Evolutionary conservation across 371 early-diverging fungal species (phyloP).

Genomic region (Syncephalastrum monosporum): DNA sequence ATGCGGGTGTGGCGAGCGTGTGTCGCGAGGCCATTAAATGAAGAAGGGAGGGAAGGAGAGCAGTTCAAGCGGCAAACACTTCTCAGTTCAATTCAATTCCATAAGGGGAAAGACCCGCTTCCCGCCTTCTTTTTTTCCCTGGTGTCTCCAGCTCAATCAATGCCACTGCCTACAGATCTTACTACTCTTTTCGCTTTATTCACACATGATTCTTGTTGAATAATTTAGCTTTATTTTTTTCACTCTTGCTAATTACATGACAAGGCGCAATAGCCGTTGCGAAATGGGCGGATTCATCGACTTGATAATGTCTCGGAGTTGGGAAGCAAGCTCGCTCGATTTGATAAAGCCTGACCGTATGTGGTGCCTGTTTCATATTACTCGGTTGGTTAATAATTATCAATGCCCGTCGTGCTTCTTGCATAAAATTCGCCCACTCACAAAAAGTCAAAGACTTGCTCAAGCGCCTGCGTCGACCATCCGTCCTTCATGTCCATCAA

Average conservation of each 20-base stretch:
- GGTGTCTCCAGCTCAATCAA: not conserved
- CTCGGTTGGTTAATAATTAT: no score
- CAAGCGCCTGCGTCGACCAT: constrained; percentile 51
- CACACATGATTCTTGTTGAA: no score
- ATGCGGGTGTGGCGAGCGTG: constrained; percentile 23
- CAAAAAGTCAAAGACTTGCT: constrained; percentile 58
- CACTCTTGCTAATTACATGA: constrained; percentile 17
- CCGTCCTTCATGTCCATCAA: constrained; percentile 50
- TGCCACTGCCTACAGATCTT: no score
- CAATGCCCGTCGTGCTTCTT: not conserved
- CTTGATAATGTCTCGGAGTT: constrained; percentile 43
- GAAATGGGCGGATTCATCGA: constrained; percentile 47
- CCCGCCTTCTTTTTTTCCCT: not conserved
- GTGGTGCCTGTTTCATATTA: constrained; percentile 26
- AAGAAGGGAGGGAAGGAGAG: constrained; percentile 10
- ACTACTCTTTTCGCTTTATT: no score
- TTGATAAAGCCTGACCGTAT: constrained; percentile 47
- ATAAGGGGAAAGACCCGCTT: not conserved
- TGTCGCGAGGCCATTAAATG: constrained; percentile 5
- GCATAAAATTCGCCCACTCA: constrained; percentile 17
- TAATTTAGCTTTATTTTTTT: not conserved
- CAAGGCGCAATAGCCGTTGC: constrained; percentile 41
- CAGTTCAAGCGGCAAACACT: no score
- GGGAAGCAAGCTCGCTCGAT: constrained; percentile 37
- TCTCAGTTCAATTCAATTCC: not conserved